Percentiles rank a stretch among this genome's conserved stretches.
Conservation (phyloP, 805 yeast species). For the Saccharomycopsis sp. region DNA sequence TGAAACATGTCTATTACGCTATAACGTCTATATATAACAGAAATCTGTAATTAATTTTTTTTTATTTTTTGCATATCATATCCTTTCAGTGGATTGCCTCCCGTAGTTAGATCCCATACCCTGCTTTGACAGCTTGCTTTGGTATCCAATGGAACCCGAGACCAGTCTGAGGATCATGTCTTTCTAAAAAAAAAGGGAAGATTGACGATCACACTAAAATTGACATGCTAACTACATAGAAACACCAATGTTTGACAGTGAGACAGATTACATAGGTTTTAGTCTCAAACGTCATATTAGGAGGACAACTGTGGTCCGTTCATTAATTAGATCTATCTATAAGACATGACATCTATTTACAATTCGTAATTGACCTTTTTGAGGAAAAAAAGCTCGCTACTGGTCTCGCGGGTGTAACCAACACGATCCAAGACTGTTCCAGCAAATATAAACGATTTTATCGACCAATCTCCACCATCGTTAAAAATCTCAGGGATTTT, state of each 20-base stretch:
- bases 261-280: not conserved
- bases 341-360: not conserved
- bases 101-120: too few relatives aligned
- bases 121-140: not conserved
- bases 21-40: too few relatives aligned
- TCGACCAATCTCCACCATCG: conserved; percentile 40
- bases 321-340: not conserved
- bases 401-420: conserved; percentile 36
- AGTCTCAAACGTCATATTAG: not conserved
- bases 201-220: not conserved
- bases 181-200: not conserved
- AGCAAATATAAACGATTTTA: conserved; percentile 38
- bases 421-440: conserved; percentile 46
- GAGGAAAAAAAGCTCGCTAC: conserved; percentile 32
- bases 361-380: conserved; percentile 21
- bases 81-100: too few relatives aligned
- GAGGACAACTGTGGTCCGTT: not conserved
- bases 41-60: too few relatives aligned
- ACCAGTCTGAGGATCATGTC: not conserved
- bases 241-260: not conserved
- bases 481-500: conserved; percentile 54
- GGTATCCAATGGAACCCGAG: not conserved
- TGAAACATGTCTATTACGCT: too few relatives aligned
- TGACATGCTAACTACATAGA: not conserved
- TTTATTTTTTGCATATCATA: too few relatives aligned